A percentile compares a stretch with the other conserved stretches of the same genome.
phyloP scores from a whole-genome alignment of 2,329 filamentous ascomycete genomes.

The Trichophyton verrucosum region DNA sequence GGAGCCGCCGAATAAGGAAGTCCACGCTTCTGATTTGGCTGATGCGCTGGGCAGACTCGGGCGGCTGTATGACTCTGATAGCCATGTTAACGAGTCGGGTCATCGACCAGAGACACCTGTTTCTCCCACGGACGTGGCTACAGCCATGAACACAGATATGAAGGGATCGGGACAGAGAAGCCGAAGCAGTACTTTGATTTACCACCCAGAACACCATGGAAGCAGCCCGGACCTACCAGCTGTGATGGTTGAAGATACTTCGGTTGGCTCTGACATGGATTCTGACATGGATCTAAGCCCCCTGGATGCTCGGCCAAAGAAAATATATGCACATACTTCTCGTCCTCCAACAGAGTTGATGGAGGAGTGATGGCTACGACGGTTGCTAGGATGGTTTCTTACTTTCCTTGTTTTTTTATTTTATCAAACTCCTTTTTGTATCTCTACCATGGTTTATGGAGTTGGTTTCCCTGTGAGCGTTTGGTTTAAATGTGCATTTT shows the following conservation, averaged over 20 bases:
- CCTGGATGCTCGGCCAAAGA: constrained; percentile 32
- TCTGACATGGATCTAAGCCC: constrained; percentile 33
- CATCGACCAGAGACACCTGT: constrained; percentile 18
- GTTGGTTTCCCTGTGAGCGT: not conserved
- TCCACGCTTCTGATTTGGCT: constrained; percentile 50
- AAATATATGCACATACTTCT: constrained; percentile 40
- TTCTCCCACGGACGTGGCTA: constrained; percentile 9
- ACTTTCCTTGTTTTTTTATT: not conserved
- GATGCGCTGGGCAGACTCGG: constrained; percentile 43
- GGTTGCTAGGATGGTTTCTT: not conserved
- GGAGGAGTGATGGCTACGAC: constrained; percentile 21
- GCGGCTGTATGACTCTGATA: constrained; percentile 18
- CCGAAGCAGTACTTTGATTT: constrained; percentile 49
- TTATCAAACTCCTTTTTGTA: not conserved
- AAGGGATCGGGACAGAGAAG: constrained; percentile 25
- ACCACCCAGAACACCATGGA: constrained; percentile 50
- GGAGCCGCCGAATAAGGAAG: constrained; percentile 53
- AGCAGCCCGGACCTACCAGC: constrained; percentile 47
- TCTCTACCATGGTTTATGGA: not conserved
- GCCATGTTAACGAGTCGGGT: constrained; percentile 7
- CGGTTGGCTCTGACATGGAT: constrained; percentile 31
- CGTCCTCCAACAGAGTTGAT: constrained; percentile 47
- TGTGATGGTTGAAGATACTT: constrained; percentile 53
- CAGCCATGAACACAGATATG: constrained; percentile 1
- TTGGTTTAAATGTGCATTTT: not conserved